Evolutionary conservation across 805 yeast genomes (phyloP), one percentile per base, ranked within the genome.

Genomic region (Sporopachydermia lactativora): DNA sequence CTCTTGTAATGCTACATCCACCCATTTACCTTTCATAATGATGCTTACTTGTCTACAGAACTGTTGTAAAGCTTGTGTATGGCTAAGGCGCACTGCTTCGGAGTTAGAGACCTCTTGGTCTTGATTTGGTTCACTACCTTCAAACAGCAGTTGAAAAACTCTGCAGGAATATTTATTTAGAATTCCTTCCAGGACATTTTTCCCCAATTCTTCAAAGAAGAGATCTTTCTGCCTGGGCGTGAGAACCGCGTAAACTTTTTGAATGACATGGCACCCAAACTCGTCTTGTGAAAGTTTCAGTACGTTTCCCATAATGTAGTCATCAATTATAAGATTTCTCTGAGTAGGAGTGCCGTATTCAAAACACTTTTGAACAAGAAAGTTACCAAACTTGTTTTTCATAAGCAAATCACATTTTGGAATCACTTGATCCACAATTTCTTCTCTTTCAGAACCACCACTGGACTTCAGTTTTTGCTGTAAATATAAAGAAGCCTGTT

Each of bases 71-170:
- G 31, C 13, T 24, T 24, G 31, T 8, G 31, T 24, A 8, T 24
- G 8, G 31, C 31, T 8, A 8, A 24, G 13, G 8, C n/a, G 8
- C n/a, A n/a, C 8, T 8, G 8, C 31, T 24, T 24, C 31, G 8
- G n/a, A n/a, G 8, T 8, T 8, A 8, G 8, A 8, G 31, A 8
- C n/a, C n/a, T 24, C 31, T 24, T 8, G 8, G 8, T 24, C 31
- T 8, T 8, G 13, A n/a, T 24, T 24, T 19, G 58, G 52, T 8
- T 48, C 45, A 4, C 54, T 54, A n/a, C 50, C 47, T 44, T 61
- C 65, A 42, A 64, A 52, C 35, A 62, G 48, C 48, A 62, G 62
- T 42, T 64, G 69, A 69, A 69, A 64, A 2, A 64, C 68, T 39
- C 64, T 68, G 36, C 64, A 59, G 5, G 67, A 66, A 38, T 57